A percentile compares a stretch with the other conserved stretches of the same genome.
Evolutionary conservation across 2,329 filamentous ascomycete genomes (phyloP).

Genomic region (Calonectria fujianensis): DNA sequence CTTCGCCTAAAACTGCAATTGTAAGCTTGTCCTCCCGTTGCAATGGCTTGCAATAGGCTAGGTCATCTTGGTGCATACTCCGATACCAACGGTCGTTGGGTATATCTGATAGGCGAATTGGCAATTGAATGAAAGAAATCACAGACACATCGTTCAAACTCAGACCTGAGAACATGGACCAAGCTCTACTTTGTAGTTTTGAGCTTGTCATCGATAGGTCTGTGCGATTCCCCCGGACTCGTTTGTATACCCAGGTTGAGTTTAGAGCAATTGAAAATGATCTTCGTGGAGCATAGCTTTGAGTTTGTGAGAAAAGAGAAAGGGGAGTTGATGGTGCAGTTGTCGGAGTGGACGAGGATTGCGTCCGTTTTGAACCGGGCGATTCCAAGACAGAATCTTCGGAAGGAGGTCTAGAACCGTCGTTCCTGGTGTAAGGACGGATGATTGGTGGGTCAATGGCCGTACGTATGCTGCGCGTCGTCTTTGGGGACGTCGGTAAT

Average conservation of each 20-base stretch:
- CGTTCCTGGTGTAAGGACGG: background rate
- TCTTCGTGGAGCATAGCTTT: background rate
- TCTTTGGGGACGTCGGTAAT: background rate
- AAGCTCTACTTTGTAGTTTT: background rate
- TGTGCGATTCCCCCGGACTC: background rate
- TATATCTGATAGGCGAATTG: background rate
- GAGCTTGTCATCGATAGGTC: constrained; percentile 1
- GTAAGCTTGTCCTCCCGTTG: background rate
- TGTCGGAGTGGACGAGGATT: background rate
- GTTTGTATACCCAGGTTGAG: background rate
- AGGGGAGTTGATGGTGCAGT: background rate
- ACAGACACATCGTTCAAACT: background rate
- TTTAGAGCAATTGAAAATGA: background rate
- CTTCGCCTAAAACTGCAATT: background rate
- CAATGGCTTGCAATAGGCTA: background rate
- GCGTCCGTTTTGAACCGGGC: background rate
- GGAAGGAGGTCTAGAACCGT: background rate
- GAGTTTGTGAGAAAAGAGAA: background rate
- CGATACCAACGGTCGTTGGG: background rate
- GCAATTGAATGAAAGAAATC: background rate
- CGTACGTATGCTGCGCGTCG: background rate
- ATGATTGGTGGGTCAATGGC: background rate
- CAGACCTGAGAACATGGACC: constrained; percentile 1
- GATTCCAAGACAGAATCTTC: background rate
- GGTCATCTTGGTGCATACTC: background rate